Evolutionary conservation across 2,329 filamentous ascomycete species (phyloP), one percentile per base, ranked within the genome.

Genomic region (Ascochyta pisi): DNA sequence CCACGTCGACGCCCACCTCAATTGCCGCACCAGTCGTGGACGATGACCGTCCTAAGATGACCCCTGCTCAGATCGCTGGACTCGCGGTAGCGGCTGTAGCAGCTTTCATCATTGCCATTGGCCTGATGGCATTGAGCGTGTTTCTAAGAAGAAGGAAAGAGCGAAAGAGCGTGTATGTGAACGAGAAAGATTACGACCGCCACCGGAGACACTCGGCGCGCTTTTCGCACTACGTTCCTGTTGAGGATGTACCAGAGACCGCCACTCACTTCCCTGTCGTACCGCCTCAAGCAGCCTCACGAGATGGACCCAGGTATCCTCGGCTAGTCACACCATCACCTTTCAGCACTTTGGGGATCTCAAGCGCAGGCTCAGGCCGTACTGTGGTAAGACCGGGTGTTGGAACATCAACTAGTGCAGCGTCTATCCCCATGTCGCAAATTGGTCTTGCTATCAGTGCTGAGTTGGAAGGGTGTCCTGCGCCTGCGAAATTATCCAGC

Each of bases 391-490:
- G 68, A 7, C 65, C 63, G 31, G 64, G 58, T 23, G 65, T 64
- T 39, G 63, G 61, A 7, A 63, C 60, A 7, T 62, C 62, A 4
- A 63, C 58, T 27, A 68, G 59, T 50, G 64, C 63, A 9, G 60
- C 33, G 57, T 67, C 27, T 60, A 23, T 57, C 70, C 29, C 70
- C 63, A 31, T 61, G 69, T 31, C 66, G 69, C 68, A 73, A 44
- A 76, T 76, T 46, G 74, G 74, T 3, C 53, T 76, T 49, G 74
- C 74, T 16, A 73, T 77, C 44, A 77, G 70, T 43, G 69, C 70
- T 5, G 73, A 75, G 53, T 50, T 71, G 9, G 70, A 73, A 47
- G 67, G 65, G 6, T 69, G 60, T 10, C 63, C 70, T 39, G 52
- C 54, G 13, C 50, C 58, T 34, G 37, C 50, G 38, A 62, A 54